Conservation (phyloP, 805 yeast species). For the Candida glaebosa region DNA sequence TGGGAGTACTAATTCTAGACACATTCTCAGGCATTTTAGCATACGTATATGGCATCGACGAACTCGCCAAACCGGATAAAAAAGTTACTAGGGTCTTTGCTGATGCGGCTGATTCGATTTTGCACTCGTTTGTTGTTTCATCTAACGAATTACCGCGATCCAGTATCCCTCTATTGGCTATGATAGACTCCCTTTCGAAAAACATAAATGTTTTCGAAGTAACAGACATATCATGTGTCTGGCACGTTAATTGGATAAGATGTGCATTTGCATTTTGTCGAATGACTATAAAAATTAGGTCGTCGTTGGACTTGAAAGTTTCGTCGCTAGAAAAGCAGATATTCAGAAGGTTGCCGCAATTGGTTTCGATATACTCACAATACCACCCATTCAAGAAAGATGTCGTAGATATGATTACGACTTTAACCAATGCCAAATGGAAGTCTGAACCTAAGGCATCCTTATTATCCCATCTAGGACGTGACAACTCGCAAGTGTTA, state of each 20-base stretch:
- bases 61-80: constrained; percentile 27
- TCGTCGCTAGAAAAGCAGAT: constrained; percentile 64
- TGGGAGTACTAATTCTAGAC: constrained; percentile 54
- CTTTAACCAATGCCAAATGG: constrained; percentile 56
- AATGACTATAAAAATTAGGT: constrained; percentile 55
- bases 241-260: constrained; percentile 49
- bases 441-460: constrained; percentile 64
- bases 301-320: constrained; percentile 44
- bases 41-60: constrained; percentile 54
- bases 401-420: constrained; percentile 54
- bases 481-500: constrained; percentile 55
- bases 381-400: constrained; percentile 44
- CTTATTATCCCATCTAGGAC: constrained; percentile 74
- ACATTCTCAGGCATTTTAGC: constrained; percentile 54
- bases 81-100: constrained; percentile 48
- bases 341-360: constrained; percentile 50
- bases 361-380: constrained; percentile 58
- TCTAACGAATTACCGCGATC: constrained; percentile 50
- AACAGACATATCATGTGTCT: constrained; percentile 42
- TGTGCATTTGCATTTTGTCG: constrained; percentile 54
- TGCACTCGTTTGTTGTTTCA: constrained; percentile 53
- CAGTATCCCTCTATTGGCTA: constrained; percentile 48
- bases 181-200: constrained; percentile 46
- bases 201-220: constrained; percentile 33
- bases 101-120: constrained; percentile 47